These are phyloP conservation scores for Fraxinus latifolia DNA, from an alignment of 305 asterid genomes.

Conservation along the genomic window DNA sequence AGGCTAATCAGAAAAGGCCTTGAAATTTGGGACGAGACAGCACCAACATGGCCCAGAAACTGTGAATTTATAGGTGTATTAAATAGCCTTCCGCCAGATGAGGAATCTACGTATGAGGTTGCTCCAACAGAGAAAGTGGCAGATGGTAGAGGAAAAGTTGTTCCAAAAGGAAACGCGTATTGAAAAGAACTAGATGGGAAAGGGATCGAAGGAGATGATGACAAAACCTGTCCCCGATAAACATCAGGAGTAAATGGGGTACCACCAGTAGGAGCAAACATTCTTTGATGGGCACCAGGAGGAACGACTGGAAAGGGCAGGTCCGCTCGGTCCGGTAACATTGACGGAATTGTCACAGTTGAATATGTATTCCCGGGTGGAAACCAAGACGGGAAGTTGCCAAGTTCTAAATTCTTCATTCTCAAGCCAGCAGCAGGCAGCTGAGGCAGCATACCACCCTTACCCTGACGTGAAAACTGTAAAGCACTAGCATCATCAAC, in stretches of 20 bases:
- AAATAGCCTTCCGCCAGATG: constrained; percentile 46
- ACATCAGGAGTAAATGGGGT: constrained; percentile 40
- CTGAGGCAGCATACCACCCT: constrained; percentile 20
- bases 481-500: constrained; percentile 28
- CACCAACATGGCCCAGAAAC: constrained; percentile 42
- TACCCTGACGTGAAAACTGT: constrained; percentile 22
- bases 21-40: constrained; percentile 40
- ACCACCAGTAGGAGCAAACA: constrained; percentile 37
- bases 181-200: constrained; percentile 46
- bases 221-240: constrained; percentile 49
- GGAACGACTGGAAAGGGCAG: constrained; percentile 40
- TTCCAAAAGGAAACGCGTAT: constrained; percentile 46
- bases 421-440: constrained; percentile 29
- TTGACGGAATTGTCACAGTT: constrained; percentile 40
- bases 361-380: constrained; percentile 45
- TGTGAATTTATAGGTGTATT: constrained; percentile 40
- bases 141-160: constrained; percentile 44
- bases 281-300: constrained; percentile 42
- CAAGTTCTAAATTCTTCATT: constrained; percentile 29
- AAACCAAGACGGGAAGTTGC: constrained; percentile 47
- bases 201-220: constrained; percentile 56
- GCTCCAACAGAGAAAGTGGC: constrained; percentile 44
- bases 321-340: constrained; percentile 47
- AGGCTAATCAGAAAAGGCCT: constrained; percentile 46
- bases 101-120: constrained; percentile 40